These are phyloP conservation scores for Talaromyces funiculosus DNA, from an alignment of 2,329 filamentous ascomycete species.

Conservation along the genomic window DNA sequence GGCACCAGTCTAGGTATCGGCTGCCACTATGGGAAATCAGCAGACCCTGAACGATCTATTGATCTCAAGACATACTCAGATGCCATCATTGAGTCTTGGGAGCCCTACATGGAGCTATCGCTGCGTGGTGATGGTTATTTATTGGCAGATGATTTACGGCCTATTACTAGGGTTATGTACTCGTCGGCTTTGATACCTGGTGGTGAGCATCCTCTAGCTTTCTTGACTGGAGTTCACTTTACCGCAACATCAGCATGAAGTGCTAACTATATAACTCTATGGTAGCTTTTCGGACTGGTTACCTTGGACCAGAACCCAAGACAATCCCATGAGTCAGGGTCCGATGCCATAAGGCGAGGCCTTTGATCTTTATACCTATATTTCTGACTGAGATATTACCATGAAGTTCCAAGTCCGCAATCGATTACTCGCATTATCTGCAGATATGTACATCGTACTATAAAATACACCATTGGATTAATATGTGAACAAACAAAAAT, in stretches of 20 bases:
- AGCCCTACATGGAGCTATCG: slow-evolving; percentile 34
- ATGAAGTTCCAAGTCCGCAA: background rate
- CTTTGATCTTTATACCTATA: background rate
- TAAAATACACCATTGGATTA: background rate
- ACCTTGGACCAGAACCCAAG: slow-evolving; percentile 31
- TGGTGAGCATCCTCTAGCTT: slow-evolving; percentile 36
- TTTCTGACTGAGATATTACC: background rate
- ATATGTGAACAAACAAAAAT: background rate
- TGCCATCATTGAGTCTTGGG: slow-evolving; percentile 34
- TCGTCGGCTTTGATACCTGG: slow-evolving; percentile 51
- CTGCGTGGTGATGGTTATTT: slow-evolving; percentile 21
- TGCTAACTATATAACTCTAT: too few species aligned
- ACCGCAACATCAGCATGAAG: background rate
- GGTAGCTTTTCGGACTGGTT: slow-evolving; percentile 26
- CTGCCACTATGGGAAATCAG: slow-evolving; percentile 32
- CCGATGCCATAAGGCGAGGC: background rate
- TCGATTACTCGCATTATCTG: background rate
- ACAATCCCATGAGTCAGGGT: slow-evolving; percentile 4
- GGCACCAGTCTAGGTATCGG: slow-evolving; percentile 48
- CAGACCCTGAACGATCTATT: slow-evolving; percentile 29
- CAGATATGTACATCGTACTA: background rate
- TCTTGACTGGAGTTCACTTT: background rate
- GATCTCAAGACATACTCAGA: slow-evolving; percentile 30
- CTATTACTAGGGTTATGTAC: slow-evolving; percentile 55
- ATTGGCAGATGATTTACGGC: slow-evolving; percentile 41